Evolutionary conservation across 2,329 filamentous ascomycete species (phyloP).

Genomic region (Colletotrichum costaricense): DNA sequence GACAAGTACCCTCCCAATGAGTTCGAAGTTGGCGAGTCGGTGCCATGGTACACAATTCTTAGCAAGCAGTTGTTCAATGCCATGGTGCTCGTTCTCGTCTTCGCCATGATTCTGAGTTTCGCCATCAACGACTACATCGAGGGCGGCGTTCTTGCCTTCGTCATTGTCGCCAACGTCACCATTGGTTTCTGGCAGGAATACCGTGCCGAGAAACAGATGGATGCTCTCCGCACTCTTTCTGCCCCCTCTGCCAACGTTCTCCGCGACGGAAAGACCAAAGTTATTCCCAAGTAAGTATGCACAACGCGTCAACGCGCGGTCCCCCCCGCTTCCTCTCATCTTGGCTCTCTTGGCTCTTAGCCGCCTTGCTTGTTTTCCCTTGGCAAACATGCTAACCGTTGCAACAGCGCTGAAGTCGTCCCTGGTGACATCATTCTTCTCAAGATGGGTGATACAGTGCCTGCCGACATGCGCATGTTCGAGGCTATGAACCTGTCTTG

Average conservation of each 20-base stretch:
- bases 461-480: constrained; percentile 77
- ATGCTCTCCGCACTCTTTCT: constrained; percentile 69
- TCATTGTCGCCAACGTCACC: constrained; percentile 76
- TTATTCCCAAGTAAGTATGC: constrained; percentile 66
- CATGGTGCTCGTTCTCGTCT: constrained; percentile 81
- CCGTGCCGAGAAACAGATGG: constrained; percentile 74
- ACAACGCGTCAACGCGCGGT: background rate
- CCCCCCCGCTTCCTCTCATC: background rate
- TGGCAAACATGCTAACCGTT: constrained; percentile 32
- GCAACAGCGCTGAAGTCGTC: constrained; percentile 69
- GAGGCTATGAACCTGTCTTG: constrained; percentile 83
- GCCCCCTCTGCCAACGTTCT: constrained; percentile 73
- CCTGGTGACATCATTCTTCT: constrained; percentile 77
- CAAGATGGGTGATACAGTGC: constrained; percentile 79
- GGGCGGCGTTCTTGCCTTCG: constrained; percentile 73
- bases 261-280: constrained; percentile 67
- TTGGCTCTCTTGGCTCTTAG: constrained; percentile 3
- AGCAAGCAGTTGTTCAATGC: constrained; percentile 81
- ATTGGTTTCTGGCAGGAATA: constrained; percentile 76
- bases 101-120: constrained; percentile 80
- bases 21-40: constrained; percentile 74
- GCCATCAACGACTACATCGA: constrained; percentile 76
- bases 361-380: constrained; percentile 30
- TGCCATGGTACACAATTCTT: constrained; percentile 78
- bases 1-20: constrained; percentile 75